Evolutionary conservation across 2,329 filamentous ascomycete species (phyloP), one percentile per base, ranked within the genome.

Genomic region (Rutstroemia sp.): DNA sequence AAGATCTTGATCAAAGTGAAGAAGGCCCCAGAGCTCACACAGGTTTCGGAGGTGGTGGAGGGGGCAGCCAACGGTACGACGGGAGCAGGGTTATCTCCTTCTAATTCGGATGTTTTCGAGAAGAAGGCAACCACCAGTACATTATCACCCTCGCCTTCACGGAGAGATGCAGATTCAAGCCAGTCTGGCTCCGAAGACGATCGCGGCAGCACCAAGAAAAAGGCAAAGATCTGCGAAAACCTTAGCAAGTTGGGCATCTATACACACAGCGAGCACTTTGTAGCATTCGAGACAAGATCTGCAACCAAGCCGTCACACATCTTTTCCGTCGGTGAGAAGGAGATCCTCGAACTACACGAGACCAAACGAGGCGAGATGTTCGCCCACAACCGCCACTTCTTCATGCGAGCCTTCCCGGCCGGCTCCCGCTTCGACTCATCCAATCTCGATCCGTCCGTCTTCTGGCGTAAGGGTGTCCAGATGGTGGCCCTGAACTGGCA

Each of bases 401-500:
- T 96, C 65, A 91, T 96, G 88, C 83, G 92, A 18, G 87, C 90
- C 0, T 96, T 95, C 66, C 92, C 92, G 0, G 90, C 88, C 38
- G 90, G 89, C 1, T 78, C 91, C 57, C 83, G 92, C 6, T 84
- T 96, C 52, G 79, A 82, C 59, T 95, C 90, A 0, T 94, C 89
- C 1, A 97, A 96, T 68, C 77, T 95, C 12, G 90, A 96, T 63
- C 91, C 92, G 4, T 81, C 84, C 0, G 79, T 86, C 3, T 94
- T 92, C 71, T 96, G 92, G 92, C 81, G 90, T 34, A 86, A 89
- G 62, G 92, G 92, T 14, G 86, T 95, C 3, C 92, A 96, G 71
- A 86, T 96, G 64, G 90, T 95, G 1, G 92, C 92, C 0, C 76
- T 97, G 59, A 96, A 96, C 73, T 97, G 92, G 90, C 92, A 97